These are phyloP conservation scores for Aspergillus nanangensis DNA, from an alignment of 495 filamentous ascomycete species.

Conservation along the genomic window DNA sequence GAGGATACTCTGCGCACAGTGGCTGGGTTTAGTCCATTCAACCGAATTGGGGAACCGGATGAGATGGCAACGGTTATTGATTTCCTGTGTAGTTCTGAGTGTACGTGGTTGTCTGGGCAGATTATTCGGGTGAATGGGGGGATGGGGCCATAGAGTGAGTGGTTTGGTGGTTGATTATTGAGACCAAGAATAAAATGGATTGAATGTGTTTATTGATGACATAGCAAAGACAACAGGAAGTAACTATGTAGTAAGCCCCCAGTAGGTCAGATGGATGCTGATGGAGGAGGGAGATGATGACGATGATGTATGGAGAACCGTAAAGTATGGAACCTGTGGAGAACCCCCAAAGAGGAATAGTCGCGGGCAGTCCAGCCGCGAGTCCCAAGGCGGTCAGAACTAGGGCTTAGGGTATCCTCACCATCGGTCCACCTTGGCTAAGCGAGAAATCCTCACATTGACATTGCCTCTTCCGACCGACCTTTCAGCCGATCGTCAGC, in stretches of 20 bases:
- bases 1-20: conserved; percentile 41
- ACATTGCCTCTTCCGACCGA: conserved; percentile 39
- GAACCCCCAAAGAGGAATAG: conserved; percentile 4
- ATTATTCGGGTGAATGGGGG: conserved; percentile 57
- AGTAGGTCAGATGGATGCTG: background rate
- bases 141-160: conserved; percentile 9
- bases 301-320: background rate
- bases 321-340: conserved; percentile 1
- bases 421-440: conserved; percentile 35
- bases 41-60: conserved; percentile 52
- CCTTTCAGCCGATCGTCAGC: conserved; percentile 42
- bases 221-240: background rate
- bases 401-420: conserved; percentile 39
- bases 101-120: conserved; percentile 65
- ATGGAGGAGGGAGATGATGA: background rate
- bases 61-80: conserved; percentile 57
- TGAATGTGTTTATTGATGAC: background rate
- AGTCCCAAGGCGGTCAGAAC: conserved; percentile 12
- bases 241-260: background rate
- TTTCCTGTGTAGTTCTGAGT: conserved; percentile 47
- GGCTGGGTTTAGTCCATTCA: conserved; percentile 47
- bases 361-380: background rate
- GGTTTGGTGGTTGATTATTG: background rate
- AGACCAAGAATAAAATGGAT: background rate
- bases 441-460: conserved; percentile 47